Evolutionary conservation across 169 alveolate genomes (phyloP).

Genomic region (Perkinsus chesapeaki): DNA sequence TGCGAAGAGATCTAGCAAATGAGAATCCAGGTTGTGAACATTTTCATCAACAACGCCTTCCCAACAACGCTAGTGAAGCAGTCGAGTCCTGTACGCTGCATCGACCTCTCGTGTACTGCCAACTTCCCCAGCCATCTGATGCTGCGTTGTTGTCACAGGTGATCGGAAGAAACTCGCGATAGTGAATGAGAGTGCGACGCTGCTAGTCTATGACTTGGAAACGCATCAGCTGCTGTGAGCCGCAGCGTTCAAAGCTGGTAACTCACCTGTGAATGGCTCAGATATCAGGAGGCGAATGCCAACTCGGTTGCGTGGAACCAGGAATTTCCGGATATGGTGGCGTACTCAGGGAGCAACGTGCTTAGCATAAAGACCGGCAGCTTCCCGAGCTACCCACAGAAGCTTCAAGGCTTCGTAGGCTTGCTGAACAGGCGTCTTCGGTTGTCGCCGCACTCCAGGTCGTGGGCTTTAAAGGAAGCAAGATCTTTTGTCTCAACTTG

Average conservation of each 20-base stretch:
- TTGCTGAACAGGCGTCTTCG: neutral
- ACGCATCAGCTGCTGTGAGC: constrained; percentile 28
- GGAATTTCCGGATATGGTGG: constrained; percentile 78
- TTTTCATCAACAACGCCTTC: constrained; percentile 78
- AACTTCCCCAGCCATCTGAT: neutral
- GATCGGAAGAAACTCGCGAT: constrained; percentile 74
- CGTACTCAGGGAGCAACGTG: constrained; percentile 71
- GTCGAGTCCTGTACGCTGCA: constrained; percentile 59
- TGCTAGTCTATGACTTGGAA: constrained; percentile 65
- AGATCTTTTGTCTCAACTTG: constrained; percentile 63
- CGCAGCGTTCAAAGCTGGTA: neutral
- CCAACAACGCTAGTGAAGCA: constrained; percentile 75
- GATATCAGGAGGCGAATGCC: constrained; percentile 67
- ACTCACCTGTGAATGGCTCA: constrained; percentile 16
- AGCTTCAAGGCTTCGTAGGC: constrained; percentile 67
- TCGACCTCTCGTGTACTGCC: constrained; percentile 54
- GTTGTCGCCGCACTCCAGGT: constrained; percentile 17
- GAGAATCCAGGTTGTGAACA: constrained; percentile 55
- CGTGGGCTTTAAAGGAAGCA: constrained; percentile 86
- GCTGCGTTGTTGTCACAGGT: neutral
- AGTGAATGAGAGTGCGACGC: constrained; percentile 73
- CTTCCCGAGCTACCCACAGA: constrained; percentile 73
- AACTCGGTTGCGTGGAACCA: constrained; percentile 81
- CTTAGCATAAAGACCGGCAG: constrained; percentile 70
- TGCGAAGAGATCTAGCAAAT: constrained; percentile 3